Percentiles rank a stretch among this genome's conserved stretches.
phyloP scores from a whole-genome alignment of 2,329 filamentous ascomycete genomes.

The Rhinocladiella similis region DNA sequence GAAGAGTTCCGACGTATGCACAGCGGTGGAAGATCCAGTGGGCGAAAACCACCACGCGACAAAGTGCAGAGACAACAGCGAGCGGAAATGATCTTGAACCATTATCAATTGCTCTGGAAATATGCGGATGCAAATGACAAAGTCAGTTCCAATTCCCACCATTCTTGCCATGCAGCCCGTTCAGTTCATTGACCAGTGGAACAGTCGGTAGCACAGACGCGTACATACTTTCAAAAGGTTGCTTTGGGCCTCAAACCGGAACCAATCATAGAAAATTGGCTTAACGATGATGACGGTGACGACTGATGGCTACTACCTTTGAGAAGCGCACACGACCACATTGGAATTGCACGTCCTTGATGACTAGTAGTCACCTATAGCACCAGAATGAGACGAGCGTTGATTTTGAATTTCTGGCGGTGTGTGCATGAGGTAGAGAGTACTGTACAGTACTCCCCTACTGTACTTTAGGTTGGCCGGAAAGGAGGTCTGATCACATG shows the following conservation, averaged over 20 bases:
- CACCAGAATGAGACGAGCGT: not conserved
- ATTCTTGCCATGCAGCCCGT: not conserved
- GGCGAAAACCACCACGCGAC: slow-evolving; percentile 1
- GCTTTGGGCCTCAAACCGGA: slow-evolving; percentile 19
- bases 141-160: slow-evolving; percentile 30
- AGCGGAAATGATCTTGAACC: slow-evolving; percentile 12
- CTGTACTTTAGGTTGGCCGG: not conserved
- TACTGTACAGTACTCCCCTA: not conserved
- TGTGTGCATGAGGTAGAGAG: not conserved
- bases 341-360: not conserved
- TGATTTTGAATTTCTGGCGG: too few species aligned
- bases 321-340: too few species aligned
- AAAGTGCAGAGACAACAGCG: slow-evolving; percentile 12
- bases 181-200: not conserved
- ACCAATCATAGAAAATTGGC: slow-evolving; percentile 28
- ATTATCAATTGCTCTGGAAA: slow-evolving; percentile 35
- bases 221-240: slow-evolving; percentile 28
- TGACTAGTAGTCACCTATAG: not conserved
- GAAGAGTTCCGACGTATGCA: not conserved
- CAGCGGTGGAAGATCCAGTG: not conserved
- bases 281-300: slow-evolving; percentile 4
- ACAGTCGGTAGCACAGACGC: slow-evolving; percentile 26
- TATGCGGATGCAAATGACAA: slow-evolving; percentile 41
- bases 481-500: not conserved
- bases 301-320: not conserved